Conservation (phyloP, 495 filamentous ascomycete genomes). For the Hyaloscypha finlandica region DNA sequence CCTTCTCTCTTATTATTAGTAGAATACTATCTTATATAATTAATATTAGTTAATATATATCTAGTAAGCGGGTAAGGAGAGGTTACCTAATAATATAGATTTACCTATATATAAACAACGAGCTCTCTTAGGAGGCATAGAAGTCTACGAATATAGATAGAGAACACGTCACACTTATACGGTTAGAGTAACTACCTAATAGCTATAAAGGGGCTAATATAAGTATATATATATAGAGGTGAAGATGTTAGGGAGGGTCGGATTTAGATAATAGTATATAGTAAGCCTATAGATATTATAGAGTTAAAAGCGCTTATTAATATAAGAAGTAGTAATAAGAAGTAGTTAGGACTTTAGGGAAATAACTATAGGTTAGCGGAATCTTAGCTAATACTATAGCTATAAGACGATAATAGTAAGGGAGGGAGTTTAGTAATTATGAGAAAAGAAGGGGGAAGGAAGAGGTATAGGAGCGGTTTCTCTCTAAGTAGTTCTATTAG, state of each 20-base stretch:
- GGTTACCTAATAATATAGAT: background rate
- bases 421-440: background rate
- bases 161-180: background rate
- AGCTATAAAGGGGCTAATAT: too few species aligned
- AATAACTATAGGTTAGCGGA: constrained; percentile 5
- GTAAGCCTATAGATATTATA: too few species aligned
- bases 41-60: too few species aligned
- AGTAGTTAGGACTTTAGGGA: background rate
- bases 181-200: too few species aligned
- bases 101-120: background rate
- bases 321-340: constrained; percentile 1
- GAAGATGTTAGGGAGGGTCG: background rate
- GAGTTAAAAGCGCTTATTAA: too few species aligned
- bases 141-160: too few species aligned
- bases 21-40: too few species aligned
- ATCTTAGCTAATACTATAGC: background rate
- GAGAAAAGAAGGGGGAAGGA: background rate
- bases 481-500: too few species aligned
- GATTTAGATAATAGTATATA: too few species aligned
- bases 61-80: too few species aligned
- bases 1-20: too few species aligned
- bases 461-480: background rate
- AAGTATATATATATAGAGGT: background rate
- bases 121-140: too few species aligned
- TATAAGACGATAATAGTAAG: background rate